These are phyloP conservation scores for Penicillium sp. DNA, from an alignment of 2,329 filamentous ascomycete species.

Conservation along the genomic window DNA sequence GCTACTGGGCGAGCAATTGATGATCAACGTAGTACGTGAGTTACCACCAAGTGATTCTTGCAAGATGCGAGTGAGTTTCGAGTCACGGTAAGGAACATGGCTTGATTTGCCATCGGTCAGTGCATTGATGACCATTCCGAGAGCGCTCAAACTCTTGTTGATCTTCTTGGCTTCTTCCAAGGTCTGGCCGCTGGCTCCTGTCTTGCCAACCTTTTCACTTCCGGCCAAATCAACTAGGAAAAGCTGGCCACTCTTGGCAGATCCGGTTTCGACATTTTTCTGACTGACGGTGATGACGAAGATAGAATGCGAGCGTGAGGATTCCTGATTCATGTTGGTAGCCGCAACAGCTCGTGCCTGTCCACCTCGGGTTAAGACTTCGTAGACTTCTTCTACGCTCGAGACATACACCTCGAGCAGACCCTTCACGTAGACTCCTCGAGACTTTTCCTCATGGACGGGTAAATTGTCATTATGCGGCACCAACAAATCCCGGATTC, in stretches of 20 bases:
- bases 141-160: constrained; percentile 97
- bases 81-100: constrained; percentile 94
- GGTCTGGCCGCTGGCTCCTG: constrained; percentile 92
- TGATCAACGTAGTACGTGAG: constrained; percentile 94
- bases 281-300: constrained; percentile 96
- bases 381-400: constrained; percentile 90
- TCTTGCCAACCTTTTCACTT: constrained; percentile 98
- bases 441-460: constrained; percentile 95
- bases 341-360: constrained; percentile 84
- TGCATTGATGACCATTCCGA: constrained; percentile 98
- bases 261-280: constrained; percentile 95
- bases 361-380: constrained; percentile 91
- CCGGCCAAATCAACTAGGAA: constrained; percentile 97
- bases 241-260: constrained; percentile 89
- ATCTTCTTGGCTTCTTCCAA: constrained; percentile 99
- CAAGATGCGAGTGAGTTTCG: constrained; percentile 91
- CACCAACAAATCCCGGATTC: constrained; percentile 84
- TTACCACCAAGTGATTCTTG: constrained; percentile 98
- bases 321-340: constrained; percentile 99
- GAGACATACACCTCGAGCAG: constrained; percentile 92
- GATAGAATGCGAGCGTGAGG: constrained; percentile 95
- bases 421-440: constrained; percentile 94
- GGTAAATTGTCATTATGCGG: constrained; percentile 95
- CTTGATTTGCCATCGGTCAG: constrained; percentile 95
- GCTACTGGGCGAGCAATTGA: constrained; percentile 97